These are phyloP conservation scores for Pseudogymnoascus sp. DNA, from an alignment of 2,329 filamentous ascomycete species.

Conservation along the genomic window DNA sequence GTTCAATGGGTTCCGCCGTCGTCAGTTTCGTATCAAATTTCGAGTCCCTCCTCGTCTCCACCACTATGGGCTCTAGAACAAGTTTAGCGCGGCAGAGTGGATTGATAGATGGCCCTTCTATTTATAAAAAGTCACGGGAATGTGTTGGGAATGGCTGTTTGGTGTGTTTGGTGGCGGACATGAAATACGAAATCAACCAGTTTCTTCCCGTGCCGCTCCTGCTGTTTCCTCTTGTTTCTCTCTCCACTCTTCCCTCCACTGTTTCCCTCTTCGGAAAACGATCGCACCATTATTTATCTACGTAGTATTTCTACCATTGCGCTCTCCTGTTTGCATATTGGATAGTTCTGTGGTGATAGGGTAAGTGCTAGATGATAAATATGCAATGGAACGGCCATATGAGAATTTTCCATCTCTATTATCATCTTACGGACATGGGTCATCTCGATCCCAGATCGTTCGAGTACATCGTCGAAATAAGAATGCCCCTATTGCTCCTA, in stretches of 20 bases:
- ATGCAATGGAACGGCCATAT: not conserved
- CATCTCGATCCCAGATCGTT: not conserved
- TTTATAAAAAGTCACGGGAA: conserved; percentile 4
- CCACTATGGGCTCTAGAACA: not conserved
- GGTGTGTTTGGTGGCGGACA: not conserved
- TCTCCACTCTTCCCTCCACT: conserved; percentile 2
- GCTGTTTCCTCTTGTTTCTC: not conserved
- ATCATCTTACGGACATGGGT: not conserved
- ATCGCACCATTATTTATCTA: conserved; percentile 2
- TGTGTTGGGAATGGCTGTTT: not conserved
- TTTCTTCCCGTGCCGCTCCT: not conserved
- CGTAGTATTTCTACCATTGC: not conserved
- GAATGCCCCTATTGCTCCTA: not conserved
- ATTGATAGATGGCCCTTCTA: conserved; percentile 4
- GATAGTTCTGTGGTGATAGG: not conserved
- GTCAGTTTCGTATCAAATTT: conserved; percentile 1
- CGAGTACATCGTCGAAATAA: not conserved
- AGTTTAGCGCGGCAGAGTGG: not conserved
- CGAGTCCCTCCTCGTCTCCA: conserved; percentile 5
- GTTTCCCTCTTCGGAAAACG: not conserved
- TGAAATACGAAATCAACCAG: not conserved
- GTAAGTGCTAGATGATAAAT: too few relatives aligned
- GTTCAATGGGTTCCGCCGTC: not conserved
- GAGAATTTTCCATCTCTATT: not conserved
- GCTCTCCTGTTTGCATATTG: not conserved